These are phyloP conservation scores for Knoxdaviesia capensis DNA, from an alignment of 2,329 filamentous ascomycete species.

Conservation along the genomic window DNA sequence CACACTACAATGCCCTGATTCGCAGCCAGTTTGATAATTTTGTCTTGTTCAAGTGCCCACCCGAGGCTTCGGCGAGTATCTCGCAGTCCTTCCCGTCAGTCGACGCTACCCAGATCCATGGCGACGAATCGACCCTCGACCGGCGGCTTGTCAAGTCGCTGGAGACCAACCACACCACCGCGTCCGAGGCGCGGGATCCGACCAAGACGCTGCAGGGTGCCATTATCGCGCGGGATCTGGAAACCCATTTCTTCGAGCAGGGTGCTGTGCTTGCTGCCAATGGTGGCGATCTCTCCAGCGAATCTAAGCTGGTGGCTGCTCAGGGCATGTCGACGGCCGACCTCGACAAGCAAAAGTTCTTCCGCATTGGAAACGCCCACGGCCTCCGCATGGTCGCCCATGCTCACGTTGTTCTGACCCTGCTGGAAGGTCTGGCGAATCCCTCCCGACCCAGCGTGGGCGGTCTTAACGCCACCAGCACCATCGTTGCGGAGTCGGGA, in stretches of 20 bases:
- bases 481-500: neutral
- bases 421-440: slow-evolving; percentile 36
- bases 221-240: slow-evolving; percentile 44
- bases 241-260: slow-evolving; percentile 36
- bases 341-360: slow-evolving; percentile 24
- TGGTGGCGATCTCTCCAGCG: slow-evolving; percentile 6
- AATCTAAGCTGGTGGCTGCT: slow-evolving; percentile 6
- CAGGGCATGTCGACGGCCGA: slow-evolving; percentile 13
- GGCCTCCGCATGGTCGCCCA: slow-evolving; percentile 51
- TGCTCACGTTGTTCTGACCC: slow-evolving; percentile 40
- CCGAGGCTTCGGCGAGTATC: slow-evolving; percentile 30
- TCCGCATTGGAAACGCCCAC: slow-evolving; percentile 36
- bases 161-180: slow-evolving; percentile 32
- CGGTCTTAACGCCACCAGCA: neutral
- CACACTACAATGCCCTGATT: slow-evolving; percentile 70
- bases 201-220: slow-evolving; percentile 61
- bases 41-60: slow-evolving; percentile 32
- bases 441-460: neutral
- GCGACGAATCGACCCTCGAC: slow-evolving; percentile 29
- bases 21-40: slow-evolving; percentile 63
- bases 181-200: slow-evolving; percentile 38
- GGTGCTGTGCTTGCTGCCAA: slow-evolving; percentile 24
- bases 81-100: slow-evolving; percentile 40
- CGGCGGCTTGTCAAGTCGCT: slow-evolving; percentile 40
- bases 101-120: slow-evolving; percentile 43